A percentile compares a stretch with the other conserved stretches of the same genome.
phyloP scores from a whole-genome alignment of 140 eudicot species.

The Anethum foeniculum region DNA sequence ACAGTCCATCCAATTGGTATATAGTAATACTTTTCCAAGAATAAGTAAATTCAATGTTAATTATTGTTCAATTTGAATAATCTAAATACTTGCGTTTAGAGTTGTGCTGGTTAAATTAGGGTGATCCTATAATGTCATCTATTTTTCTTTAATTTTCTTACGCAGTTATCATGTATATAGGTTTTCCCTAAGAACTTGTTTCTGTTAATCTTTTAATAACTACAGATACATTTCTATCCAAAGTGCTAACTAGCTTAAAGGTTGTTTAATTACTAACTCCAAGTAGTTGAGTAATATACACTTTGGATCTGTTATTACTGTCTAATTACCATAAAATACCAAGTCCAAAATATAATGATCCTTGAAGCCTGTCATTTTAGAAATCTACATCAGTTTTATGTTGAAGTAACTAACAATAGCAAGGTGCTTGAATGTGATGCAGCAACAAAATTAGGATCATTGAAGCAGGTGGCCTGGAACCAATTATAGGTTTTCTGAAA shows the following conservation, averaged over 20 bases:
- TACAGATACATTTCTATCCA: not conserved
- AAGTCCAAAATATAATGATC: not conserved
- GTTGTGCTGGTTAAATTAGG: no score
- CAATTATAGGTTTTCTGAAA: slow-evolving; percentile 67
- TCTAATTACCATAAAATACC: not conserved
- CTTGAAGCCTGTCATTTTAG: not conserved
- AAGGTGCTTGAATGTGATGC: slow-evolving; percentile 14
- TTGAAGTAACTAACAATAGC: not conserved
- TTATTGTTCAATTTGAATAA: no score
- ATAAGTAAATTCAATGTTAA: no score
- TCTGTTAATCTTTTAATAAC: not conserved
- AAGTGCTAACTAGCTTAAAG: not conserved
- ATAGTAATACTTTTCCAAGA: no score
- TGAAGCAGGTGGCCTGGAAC: slow-evolving; percentile 72
- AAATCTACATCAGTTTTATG: not conserved
- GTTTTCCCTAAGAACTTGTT: not conserved
- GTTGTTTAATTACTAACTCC: not conserved
- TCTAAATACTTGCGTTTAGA: no score
- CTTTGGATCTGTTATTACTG: not conserved
- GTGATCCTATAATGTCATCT: not conserved
- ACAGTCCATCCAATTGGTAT: no score
- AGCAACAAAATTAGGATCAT: slow-evolving; percentile 84
- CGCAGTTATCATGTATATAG: no score
- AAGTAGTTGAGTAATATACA: not conserved
- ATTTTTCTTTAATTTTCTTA: no score